Evolutionary conservation across 176 grass and related monocot genomes (phyloP), one percentile per base, ranked within the genome.

Genomic region (Cenchrus fungigraminus): DNA sequence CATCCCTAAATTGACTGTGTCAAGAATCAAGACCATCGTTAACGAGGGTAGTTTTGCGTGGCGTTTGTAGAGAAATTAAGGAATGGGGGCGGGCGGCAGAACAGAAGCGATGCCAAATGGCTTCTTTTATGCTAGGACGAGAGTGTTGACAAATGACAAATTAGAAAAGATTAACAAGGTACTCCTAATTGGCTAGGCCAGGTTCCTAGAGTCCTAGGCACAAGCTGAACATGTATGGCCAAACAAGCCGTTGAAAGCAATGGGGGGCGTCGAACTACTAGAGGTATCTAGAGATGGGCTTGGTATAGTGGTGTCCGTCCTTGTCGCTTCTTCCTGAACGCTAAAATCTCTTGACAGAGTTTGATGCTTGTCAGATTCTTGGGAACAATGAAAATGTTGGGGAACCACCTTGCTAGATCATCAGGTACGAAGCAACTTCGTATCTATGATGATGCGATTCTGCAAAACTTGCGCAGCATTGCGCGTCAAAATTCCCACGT

Each of bases 231-330:
- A 15, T 66, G 19, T 60, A 20, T 43, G 45, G 68, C 61, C 61
- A 85, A 81, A 81, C 67, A 60, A 43, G 20, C 13, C 77, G 87
- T 79, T 62, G 29, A 55, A 81, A 85, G 81, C 82, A 76, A 89
- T 53, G 83, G 12, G 37, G 6, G 6, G 1, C 51, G 59, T 28
- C 59, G 59, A 62, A 28, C 4, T 12, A 62, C 9, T 62, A 12
- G 57, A 7, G 3, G 19, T 59, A 7, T 19, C 57, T 19, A 59
- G 57, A 59, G 16, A n/a, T 8, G 19, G 20, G 57, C 0, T 19
- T 3, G 9, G 19, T 57, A 31, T 87, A 19, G 73, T 71, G n/a
- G 62, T 71, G 55, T n/a, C 67, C 86, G 79, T 34, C 54, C 3
- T 13, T 34, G 6, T 60, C 6, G 17, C 44, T 53, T 60, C 3